Evolutionary conservation across 2,329 filamentous ascomycete species (phyloP).

Genomic region (Alternaria panax): DNA sequence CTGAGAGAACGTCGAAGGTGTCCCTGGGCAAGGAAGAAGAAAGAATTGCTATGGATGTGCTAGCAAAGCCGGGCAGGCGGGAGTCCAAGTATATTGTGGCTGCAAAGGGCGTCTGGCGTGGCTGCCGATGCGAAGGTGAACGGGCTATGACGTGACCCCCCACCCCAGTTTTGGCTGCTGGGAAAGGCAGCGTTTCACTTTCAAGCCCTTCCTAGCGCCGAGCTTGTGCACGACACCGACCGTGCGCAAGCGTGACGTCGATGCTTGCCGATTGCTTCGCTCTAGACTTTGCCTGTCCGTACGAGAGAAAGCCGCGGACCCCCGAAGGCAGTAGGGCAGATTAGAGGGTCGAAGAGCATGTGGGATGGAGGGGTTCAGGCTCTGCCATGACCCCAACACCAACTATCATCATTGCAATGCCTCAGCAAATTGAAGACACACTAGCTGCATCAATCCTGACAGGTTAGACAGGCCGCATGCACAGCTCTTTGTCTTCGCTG

Average conservation of each 20-base stretch:
- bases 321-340: conserved; percentile 3
- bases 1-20: not conserved
- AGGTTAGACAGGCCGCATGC: not conserved
- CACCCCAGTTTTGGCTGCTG: not conserved
- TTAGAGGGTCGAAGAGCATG: not conserved
- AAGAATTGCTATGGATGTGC: not conserved
- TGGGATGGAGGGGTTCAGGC: not conserved
- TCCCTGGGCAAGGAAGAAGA: not conserved
- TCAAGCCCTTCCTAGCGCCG: conserved; percentile 9
- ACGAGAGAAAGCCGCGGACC: not conserved
- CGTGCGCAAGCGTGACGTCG: conserved; percentile 17
- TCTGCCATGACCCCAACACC: not conserved
- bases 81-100: conserved; percentile 10
- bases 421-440: not conserved
- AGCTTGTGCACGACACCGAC: conserved; percentile 2
- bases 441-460: not conserved
- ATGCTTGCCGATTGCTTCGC: not conserved
- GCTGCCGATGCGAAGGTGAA: conserved; percentile 5
- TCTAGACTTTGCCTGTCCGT: conserved; percentile 6
- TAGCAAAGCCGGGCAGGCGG: not conserved
- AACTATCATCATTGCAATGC: not conserved
- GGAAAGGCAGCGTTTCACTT: conserved; percentile 1
- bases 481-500: conserved; percentile 9
- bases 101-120: not conserved
- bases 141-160: conserved; percentile 14